Conservation (phyloP, 176 grass and related monocot genomes). For the Pharus latifolius region DNA sequence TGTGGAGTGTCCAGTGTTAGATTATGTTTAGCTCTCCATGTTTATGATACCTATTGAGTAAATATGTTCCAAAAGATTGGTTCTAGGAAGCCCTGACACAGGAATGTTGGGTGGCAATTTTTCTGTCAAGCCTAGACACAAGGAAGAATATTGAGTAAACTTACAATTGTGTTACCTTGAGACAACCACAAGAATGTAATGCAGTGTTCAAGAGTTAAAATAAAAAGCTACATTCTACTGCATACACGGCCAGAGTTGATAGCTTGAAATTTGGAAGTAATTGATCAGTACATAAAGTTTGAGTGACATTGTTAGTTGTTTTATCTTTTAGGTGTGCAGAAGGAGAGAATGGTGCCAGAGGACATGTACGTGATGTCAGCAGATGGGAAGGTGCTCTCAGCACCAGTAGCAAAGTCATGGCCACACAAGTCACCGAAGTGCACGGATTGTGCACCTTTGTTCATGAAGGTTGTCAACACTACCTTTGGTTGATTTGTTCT, state of each 20-base stretch:
- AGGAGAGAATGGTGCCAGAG: conserved; percentile 83
- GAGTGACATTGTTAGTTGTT: background rate
- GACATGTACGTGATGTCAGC: conserved; percentile 79
- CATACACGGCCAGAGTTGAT: background rate
- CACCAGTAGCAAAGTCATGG: conserved; percentile 57
- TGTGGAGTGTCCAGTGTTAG: background rate
- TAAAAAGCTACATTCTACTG: background rate
- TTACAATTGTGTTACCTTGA: background rate
- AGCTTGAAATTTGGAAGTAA: background rate
- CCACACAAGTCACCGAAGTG: conserved; percentile 84
- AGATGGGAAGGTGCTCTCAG: conserved; percentile 48
- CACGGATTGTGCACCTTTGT: conserved; percentile 84
- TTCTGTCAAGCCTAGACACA: background rate
- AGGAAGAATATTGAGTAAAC: background rate
- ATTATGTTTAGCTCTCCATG: background rate
- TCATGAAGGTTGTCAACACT: conserved; percentile 68
- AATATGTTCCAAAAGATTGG: too few relatives aligned
- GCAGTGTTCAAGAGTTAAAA: background rate
- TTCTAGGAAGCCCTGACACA: too few relatives aligned
- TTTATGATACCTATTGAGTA: background rate
- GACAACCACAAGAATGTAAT: background rate
- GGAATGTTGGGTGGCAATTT: too few relatives aligned
- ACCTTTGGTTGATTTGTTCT: background rate
- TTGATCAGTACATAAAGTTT: background rate
- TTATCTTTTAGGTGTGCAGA: conserved; percentile 66